These are phyloP conservation scores for Parafenestella ontariensis DNA, from an alignment of 2,329 filamentous ascomycete species.

Conservation along the genomic window DNA sequence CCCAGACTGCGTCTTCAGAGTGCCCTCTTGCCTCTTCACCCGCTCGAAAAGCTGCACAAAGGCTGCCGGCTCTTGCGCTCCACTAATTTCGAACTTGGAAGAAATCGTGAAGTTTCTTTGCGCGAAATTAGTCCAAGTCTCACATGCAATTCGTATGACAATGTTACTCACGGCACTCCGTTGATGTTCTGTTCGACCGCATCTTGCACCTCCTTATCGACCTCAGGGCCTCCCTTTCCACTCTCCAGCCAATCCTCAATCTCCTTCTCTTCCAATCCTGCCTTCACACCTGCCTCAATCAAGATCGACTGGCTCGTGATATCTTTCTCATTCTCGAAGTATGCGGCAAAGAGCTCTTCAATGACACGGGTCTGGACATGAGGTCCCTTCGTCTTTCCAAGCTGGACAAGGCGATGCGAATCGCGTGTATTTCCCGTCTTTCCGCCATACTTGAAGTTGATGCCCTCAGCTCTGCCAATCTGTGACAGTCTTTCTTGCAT, in stretches of 20 bases:
- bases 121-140: too few relatives aligned
- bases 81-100: constrained; percentile 59
- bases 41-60: constrained; percentile 72
- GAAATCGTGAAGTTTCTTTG: constrained; percentile 73
- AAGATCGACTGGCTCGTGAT: constrained; percentile 53
- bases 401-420: constrained; percentile 74
- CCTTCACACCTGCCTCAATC: constrained; percentile 51
- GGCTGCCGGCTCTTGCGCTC: constrained; percentile 72
- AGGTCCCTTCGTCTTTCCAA: constrained; percentile 64
- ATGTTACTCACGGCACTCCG: too few relatives aligned
- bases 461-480: constrained; percentile 70
- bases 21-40: constrained; percentile 58
- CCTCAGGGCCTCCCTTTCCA: constrained; percentile 54
- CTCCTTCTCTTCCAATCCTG: constrained; percentile 53
- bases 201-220: constrained; percentile 56
- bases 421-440: constrained; percentile 79
- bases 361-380: constrained; percentile 56
- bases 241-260: constrained; percentile 53
- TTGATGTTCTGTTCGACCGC: constrained; percentile 60
- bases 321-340: constrained; percentile 58
- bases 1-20: constrained; percentile 1
- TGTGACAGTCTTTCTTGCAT: constrained; percentile 65
- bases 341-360: constrained; percentile 50
- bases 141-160: too few relatives aligned
- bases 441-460: constrained; percentile 75